These are phyloP conservation scores for Scortechinia acanthostroma DNA, from an alignment of 2,329 filamentous ascomycete genomes.

Conservation along the genomic window DNA sequence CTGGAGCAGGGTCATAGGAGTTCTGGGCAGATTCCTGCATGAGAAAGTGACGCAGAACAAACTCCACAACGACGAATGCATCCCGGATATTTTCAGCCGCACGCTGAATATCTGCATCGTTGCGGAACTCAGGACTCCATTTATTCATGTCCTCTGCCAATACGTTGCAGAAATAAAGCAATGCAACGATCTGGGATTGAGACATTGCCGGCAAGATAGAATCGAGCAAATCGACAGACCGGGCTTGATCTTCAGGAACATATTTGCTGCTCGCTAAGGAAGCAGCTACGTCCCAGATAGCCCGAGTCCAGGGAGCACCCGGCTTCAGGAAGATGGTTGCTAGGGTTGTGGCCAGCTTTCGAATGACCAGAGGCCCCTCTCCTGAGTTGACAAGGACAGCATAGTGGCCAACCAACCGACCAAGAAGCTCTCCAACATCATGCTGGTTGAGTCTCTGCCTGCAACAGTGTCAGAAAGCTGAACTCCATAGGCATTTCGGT, in stretches of 20 bases:
- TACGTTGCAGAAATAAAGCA: conserved; percentile 23
- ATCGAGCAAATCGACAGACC: conserved; percentile 15
- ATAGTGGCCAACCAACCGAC: background rate
- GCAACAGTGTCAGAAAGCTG: background rate
- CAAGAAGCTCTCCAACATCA: background rate
- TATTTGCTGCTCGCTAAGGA: conserved; percentile 25
- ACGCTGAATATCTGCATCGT: background rate
- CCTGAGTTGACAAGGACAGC: background rate
- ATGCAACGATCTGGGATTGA: conserved; percentile 17
- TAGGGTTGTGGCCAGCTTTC: conserved; percentile 9
- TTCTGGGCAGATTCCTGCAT: background rate
- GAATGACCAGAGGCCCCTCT: background rate
- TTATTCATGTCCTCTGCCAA: background rate
- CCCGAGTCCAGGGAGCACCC: conserved; percentile 23
- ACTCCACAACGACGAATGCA: background rate
- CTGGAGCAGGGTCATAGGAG: background rate
- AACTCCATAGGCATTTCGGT: background rate
- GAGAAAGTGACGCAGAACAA: background rate
- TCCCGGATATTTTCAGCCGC: background rate
- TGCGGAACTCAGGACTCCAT: background rate
- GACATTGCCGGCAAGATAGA: conserved; percentile 23
- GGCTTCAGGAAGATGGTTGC: conserved; percentile 30
- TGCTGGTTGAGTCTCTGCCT: background rate
- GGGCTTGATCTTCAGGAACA: conserved; percentile 19
- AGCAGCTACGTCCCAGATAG: conserved; percentile 22